Conservation (phyloP, 1,284 basidiomycete species). For the Apiotrichum montevideense region DNA sequence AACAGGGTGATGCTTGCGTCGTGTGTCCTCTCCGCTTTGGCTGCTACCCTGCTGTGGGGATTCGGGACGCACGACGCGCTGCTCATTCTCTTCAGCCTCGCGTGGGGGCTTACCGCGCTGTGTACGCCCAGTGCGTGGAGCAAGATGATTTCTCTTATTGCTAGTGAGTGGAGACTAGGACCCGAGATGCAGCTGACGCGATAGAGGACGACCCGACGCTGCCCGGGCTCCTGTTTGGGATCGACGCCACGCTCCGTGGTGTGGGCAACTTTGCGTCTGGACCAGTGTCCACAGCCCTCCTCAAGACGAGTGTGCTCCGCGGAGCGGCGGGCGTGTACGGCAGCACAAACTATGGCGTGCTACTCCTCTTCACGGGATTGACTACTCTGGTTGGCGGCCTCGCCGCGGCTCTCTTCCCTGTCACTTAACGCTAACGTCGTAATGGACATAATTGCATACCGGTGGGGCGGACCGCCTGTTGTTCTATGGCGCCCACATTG, state of each 20-base stretch:
- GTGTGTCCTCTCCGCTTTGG: conserved; percentile 29
- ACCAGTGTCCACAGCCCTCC: conserved; percentile 33
- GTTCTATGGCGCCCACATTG: too few species aligned
- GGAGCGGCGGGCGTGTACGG: conserved; percentile 39
- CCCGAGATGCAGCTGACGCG: too few species aligned
- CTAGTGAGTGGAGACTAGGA: too few species aligned
- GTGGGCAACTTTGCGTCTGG: conserved; percentile 43
- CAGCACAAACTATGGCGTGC: conserved; percentile 23
- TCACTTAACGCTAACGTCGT: too few species aligned
- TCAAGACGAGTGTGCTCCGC: conserved; percentile 21
- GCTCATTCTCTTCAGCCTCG: conserved; percentile 27
- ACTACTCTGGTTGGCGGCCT: neutral
- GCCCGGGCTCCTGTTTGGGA: conserved; percentile 31
- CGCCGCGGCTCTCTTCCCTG: too few species aligned
- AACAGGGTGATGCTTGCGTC: conserved; percentile 30
- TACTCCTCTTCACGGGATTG: neutral
- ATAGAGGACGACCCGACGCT: conserved; percentile 26
- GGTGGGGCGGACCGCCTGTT: too few species aligned
- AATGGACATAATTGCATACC: too few species aligned
- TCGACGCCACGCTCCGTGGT: conserved; percentile 37
- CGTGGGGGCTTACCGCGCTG: conserved; percentile 29
- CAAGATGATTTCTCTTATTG: conserved; percentile 6
- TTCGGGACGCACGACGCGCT: conserved; percentile 32
- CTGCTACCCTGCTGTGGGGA: conserved; percentile 44
- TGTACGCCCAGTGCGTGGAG: conserved; percentile 19